These are phyloP conservation scores for Pueraria montana DNA, from an alignment of 306 rosid species.

Conservation along the genomic window DNA sequence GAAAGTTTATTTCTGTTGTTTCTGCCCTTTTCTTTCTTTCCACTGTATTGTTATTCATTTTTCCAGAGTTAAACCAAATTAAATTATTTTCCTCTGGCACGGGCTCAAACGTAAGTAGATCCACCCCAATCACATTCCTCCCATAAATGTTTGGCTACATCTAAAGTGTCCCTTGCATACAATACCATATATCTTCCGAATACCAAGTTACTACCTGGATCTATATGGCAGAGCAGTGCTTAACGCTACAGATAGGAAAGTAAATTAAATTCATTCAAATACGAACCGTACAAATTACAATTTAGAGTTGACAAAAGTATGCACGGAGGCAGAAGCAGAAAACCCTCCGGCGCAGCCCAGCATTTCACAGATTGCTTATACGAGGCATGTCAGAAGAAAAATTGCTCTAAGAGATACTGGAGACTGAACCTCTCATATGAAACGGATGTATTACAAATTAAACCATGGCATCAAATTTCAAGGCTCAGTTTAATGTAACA, in stretches of 20 bases:
- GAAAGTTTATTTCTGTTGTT: not conserved
- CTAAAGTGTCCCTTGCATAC: conserved; percentile 3
- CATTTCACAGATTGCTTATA: conserved; percentile 35
- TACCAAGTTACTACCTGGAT: conserved; percentile 1
- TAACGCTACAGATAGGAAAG: conserved; percentile 27
- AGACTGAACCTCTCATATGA: conserved; percentile 41
- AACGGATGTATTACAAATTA: conserved; percentile 43
- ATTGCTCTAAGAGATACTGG: conserved; percentile 18
- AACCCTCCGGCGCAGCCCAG: conserved; percentile 49
- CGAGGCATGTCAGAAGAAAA: conserved; percentile 37
- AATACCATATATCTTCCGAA: not conserved
- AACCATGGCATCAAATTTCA: conserved; percentile 39
- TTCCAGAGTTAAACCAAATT: not conserved
- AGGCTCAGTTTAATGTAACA: conserved; percentile 41
- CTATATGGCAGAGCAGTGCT: conserved; percentile 37
- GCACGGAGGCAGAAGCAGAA: conserved; percentile 47
- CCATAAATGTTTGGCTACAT: not conserved
- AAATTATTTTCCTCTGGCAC: not conserved
- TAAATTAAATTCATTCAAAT: conserved; percentile 37
- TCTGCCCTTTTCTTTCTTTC: not conserved
- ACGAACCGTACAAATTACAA: conserved; percentile 25
- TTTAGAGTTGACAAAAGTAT: conserved; percentile 40
- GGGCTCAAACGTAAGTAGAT: not conserved
- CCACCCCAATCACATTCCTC: not conserved
- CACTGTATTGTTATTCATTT: not conserved